Base-by-base conservation (phyloP, 352 stramenopile species). In the Stramenopiles sp. region DNA sequence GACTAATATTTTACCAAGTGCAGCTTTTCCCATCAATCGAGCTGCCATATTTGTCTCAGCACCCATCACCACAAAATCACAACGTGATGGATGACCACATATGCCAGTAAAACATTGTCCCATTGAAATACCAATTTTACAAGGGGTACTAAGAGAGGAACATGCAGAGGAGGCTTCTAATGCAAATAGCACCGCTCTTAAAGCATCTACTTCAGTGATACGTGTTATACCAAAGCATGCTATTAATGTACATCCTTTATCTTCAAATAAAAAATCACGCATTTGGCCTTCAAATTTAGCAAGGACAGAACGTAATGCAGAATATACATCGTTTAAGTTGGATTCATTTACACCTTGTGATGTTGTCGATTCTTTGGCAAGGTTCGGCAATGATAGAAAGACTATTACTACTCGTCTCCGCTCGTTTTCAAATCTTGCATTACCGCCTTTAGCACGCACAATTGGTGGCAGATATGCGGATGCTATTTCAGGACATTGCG, bases 171-270 rank as follows among this genome's bases (percentile, higher is more conserved):
- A 53, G 4, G 38, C 13, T 53, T 53, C 38, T 80, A 86, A 84
- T 1, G 85, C 84, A 31, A 81, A 82, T 31, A 84, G 79, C 63
- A 85, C 84, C 13, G 84, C 83, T 78, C 63, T 73, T 30, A 84
- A 73, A 80, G 83, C 81, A 74, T 82, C 84, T 76, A 87, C 82
- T 82, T 84, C 80, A 20, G 81, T 65, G 7, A 74, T 33, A 6
- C 78, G 63, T 33, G 82, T 53, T 30, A 84, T 84, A 20, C 84
- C 84, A 78, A 88, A 88, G 31, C 87, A 80, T n/a, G 84, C 86
- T 78, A 88, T 88, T 79, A 87, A 88, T 29, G 86, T 84, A 73
- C 83, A 86, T 0, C 85, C 85, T 82, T 88, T 88, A 81, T 88
- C 85, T 78, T 88, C 85, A 65, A 86, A 87, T 1, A 88, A 78